Conservation (phyloP, 2,329 filamentous ascomycete species). For the Ambrosiella xylebori region DNA sequence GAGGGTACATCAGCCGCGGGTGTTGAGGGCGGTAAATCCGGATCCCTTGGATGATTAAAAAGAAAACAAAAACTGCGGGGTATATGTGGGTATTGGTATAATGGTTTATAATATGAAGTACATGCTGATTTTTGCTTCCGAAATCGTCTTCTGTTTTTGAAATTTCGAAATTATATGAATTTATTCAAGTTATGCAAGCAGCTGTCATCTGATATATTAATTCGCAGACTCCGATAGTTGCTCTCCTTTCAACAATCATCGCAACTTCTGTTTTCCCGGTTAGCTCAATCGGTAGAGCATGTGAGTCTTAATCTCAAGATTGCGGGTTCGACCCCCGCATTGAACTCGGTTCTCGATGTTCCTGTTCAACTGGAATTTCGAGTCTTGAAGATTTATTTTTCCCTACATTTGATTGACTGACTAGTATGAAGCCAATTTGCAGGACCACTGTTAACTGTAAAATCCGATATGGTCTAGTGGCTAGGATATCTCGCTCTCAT, state of each 20-base stretch:
- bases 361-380: conserved; percentile 9
- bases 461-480: neutral
- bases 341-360: conserved; percentile 14
- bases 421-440: neutral
- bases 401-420: too few relatives aligned
- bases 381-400: neutral
- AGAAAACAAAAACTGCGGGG: neutral
- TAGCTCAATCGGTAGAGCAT: too few relatives aligned
- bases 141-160: neutral
- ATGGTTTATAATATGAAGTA: neutral
- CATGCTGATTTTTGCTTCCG: neutral
- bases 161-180: neutral
- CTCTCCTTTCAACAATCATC: neutral
- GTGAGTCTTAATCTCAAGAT: conserved; percentile 44
- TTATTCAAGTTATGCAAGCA: too few relatives aligned
- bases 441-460: neutral
- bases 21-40: conserved; percentile 46
- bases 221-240: neutral
- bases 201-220: neutral
- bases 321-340: conserved; percentile 25
- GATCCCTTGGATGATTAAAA: conserved; percentile 27
- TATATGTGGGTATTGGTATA: neutral
- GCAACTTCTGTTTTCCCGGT: too few relatives aligned
- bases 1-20: conserved; percentile 36
- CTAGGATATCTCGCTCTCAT: neutral